Conservation (phyloP, 1,139 yeast species). For the Kodamaea anthophila region DNA sequence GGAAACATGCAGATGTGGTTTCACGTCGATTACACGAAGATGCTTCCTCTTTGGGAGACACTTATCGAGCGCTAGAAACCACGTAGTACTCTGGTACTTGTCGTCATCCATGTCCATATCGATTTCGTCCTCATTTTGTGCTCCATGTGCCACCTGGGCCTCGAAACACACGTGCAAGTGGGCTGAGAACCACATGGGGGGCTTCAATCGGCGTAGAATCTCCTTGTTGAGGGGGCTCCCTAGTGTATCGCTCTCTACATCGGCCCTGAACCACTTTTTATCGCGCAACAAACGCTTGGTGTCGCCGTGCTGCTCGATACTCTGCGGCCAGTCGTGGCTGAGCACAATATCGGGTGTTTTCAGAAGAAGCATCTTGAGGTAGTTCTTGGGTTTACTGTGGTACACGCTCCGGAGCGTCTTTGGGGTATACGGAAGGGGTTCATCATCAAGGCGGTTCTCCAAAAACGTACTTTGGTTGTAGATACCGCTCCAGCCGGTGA, state of each 20-base stretch:
- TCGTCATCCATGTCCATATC: conserved; percentile 3
- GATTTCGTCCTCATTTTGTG: conserved; percentile 2
- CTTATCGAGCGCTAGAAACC: conserved; percentile 80
- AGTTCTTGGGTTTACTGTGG: conserved; percentile 66
- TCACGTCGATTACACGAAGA: conserved; percentile 38
- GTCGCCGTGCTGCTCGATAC: conserved; percentile 65
- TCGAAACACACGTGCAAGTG: conserved; percentile 77
- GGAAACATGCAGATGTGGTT: conserved; percentile 15
- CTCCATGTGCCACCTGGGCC: conserved; percentile 36
- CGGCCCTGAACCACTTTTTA: conserved; percentile 67
- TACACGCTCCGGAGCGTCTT: conserved; percentile 53
- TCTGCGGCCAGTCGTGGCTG: conserved; percentile 95
- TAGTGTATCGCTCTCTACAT: conserved; percentile 51
- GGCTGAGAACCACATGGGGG: conserved; percentile 79
- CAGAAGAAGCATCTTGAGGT: conserved; percentile 44
- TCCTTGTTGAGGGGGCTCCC: conserved; percentile 74
- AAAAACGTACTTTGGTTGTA: conserved; percentile 43
- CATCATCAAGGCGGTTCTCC: conserved; percentile 18
- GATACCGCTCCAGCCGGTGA: conserved; percentile 84
- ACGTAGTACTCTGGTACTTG: conserved; percentile 24
- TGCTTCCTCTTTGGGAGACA: conserved; percentile 60
- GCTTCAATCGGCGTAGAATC: conserved; percentile 50
- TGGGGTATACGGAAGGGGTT: conserved; percentile 44
- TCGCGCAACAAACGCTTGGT: conserved; percentile 34
- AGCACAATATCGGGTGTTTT: conserved; percentile 47